Base-by-base conservation (phyloP, 768 basidiomycete species). In the Polyporus arcularius region DNA sequence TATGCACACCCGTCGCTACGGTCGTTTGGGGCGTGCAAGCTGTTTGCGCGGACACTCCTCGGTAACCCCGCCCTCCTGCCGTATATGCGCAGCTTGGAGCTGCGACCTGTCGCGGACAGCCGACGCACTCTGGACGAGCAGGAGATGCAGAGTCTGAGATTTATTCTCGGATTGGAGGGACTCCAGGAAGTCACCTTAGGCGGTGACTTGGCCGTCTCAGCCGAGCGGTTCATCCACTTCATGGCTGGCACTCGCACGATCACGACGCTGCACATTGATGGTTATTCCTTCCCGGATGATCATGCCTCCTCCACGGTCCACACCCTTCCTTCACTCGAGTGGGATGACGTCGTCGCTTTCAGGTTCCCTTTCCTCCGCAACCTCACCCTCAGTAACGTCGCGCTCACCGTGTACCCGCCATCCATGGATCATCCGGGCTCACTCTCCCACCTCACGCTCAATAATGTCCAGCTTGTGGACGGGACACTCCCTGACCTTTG, bases 331-430 rank as follows among this genome's bases (percentile, higher is more conserved):
- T 81, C 81, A 16, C 67, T 86, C 64, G 79, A 80, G 62, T 85
- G 84, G 83, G 82, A 84, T 65, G 82, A 84, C 53, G 71, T 70
- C 40, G 68, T 83, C n/a, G 73, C 76, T 2, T 77, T 75, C 70
- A 75, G 73, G 47, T 84, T 85, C 63, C 71, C 76, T 9, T 75
- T 69, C 57, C 75, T 85, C 32, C 72, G 68, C 62, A 75, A 66
- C 43, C 74, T 86, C 57, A 74, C 73, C 39, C 70, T 85, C 32
- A 76, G 76, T 38, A 66, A 77, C 60, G 65, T 83, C 26, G 76
- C 80, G 49, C 75, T 85, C 47, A 76, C 79, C 52, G 73, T 85
- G 48, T 66, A 74, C 26, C 67, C 70, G 12, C 69, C 76, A 7
- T 68, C 72, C n/a, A 68, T 73, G 40, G 67, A 75, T 41, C 77